Conservation (phyloP, 108 stramenopile genomes). For the Conticribra weissflogii region DNA sequence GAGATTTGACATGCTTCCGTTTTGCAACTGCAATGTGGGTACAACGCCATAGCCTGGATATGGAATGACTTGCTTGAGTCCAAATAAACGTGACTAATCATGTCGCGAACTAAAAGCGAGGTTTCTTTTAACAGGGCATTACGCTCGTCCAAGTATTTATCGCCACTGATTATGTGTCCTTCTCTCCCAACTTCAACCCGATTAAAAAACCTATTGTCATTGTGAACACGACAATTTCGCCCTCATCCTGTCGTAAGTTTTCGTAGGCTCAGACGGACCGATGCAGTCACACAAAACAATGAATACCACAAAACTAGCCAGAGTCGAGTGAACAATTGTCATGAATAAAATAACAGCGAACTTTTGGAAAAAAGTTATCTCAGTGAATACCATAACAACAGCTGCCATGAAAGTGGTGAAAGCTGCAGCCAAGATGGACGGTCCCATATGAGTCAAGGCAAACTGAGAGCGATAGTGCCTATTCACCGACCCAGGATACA, state of each 20-base stretch:
- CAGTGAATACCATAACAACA: slow-evolving; percentile 39
- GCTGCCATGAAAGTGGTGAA: slow-evolving; percentile 40
- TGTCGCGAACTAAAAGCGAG: too few relatives aligned
- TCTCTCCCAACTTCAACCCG: too few relatives aligned
- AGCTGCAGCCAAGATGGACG: slow-evolving; percentile 56
- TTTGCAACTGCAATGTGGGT: too few relatives aligned
- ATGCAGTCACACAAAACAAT: slow-evolving; percentile 43
- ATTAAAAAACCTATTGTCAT: too few relatives aligned
- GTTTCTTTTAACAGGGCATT: too few relatives aligned
- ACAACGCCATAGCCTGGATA: too few relatives aligned
- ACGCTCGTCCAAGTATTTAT: too few relatives aligned
- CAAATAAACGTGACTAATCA: too few relatives aligned
- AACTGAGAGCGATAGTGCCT: slow-evolving; percentile 43
- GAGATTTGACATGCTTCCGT: too few relatives aligned
- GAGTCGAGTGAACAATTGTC: slow-evolving; percentile 53
- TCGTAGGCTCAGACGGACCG: slow-evolving; percentile 37
- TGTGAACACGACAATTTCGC: too few relatives aligned
- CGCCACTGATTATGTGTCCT: too few relatives aligned
- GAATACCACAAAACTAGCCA: slow-evolving; percentile 59
- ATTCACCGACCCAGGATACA: slow-evolving; percentile 33
- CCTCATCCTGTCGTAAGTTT: slow-evolving; percentile 4
- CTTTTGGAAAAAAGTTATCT: slow-evolving; percentile 32
- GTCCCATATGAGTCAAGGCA: slow-evolving; percentile 60
- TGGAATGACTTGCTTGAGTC: too few relatives aligned
- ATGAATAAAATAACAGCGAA: slow-evolving; percentile 60